Conservation (phyloP, 176 grass and related monocot species). For the Cocos nucifera region DNA sequence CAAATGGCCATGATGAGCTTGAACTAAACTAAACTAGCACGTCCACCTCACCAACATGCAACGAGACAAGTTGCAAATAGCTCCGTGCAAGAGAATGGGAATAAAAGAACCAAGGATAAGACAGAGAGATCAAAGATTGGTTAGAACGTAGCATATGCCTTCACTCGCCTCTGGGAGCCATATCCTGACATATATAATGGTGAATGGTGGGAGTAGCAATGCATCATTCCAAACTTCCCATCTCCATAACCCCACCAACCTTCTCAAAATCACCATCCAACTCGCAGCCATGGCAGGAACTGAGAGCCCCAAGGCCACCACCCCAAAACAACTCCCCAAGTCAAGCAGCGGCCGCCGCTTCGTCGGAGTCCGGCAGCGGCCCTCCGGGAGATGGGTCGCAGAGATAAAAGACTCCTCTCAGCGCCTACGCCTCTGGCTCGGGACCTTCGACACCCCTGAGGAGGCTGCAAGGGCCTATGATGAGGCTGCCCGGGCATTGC, state of each 20-base stretch:
- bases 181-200: background rate
- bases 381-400: constrained; percentile 49
- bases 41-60: constrained; percentile 9
- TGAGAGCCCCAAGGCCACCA: background rate
- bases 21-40: background rate
- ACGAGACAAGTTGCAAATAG: constrained; percentile 20
- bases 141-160: constrained; percentile 26
- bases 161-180: background rate
- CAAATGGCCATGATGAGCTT: constrained; percentile 40
- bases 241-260: background rate
- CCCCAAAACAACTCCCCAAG: background rate
- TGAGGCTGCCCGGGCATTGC: constrained; percentile 41
- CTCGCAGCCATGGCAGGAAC: background rate
- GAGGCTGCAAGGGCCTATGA: background rate
- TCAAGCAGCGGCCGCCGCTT: constrained; percentile 23
- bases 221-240: constrained; percentile 7
- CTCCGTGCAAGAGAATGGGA: constrained; percentile 18
- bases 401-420: constrained; percentile 68
- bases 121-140: constrained; percentile 18
- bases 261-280: background rate
- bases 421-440: background rate
- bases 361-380: constrained; percentile 41
- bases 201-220: background rate
- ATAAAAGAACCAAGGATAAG: constrained; percentile 12
- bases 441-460: too few species aligned